Base-by-base conservation (phyloP, 768 basidiomycete genomes). In the Lyophyllum decastes region DNA sequence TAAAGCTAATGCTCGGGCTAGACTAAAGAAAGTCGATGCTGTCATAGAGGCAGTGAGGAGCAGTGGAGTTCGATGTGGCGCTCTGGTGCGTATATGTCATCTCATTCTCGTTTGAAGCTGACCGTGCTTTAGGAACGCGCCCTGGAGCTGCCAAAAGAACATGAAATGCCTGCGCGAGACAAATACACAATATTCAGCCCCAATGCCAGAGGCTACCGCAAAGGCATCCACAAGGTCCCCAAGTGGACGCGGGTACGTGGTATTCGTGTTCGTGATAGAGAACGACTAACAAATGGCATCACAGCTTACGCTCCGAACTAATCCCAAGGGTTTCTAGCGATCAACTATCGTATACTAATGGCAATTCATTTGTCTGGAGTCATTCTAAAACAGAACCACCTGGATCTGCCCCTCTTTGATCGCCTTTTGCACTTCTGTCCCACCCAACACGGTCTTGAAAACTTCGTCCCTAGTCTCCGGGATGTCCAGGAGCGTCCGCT, bases 201-300 rank as follows among this genome's bases (percentile, higher is more conserved):
- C 4, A 85, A 82, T 40, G 76, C 77, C 1, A 78, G 72, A 57
- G 90, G 92, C 6, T 99, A 96, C 73, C 79, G 96, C 44, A 98
- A 98, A 67, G 91, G 93, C 24, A 94, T 97, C 49, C 95, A 98
- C 76, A 95, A 95, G 68, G 91, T 96, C 25, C 95, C 95, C n/a
- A 96, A 97, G 69, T 98, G 89, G 86, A 97, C 95, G 49, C 82
- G 93, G 73, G 95, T 95, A 63, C 58, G 89, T 76, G 25, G 30
- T 44, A 27, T 11, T 55, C 30, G 33, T 10, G 10, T 51, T 21
- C n/a, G 38, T 45, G 17, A 14, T 22, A 27, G 12, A 46, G 16
- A 11, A 22, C 48, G 25, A 41, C 52, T 50, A 3, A 33, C 45
- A 5, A 16, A 26, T 44, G 61, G 19, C 19, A 6, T 52, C 58